Percentiles rank a stretch among this genome's conserved stretches.
phyloP scores from a whole-genome alignment of 495 filamentous ascomycete genomes.

The Penicillium arizonense region DNA sequence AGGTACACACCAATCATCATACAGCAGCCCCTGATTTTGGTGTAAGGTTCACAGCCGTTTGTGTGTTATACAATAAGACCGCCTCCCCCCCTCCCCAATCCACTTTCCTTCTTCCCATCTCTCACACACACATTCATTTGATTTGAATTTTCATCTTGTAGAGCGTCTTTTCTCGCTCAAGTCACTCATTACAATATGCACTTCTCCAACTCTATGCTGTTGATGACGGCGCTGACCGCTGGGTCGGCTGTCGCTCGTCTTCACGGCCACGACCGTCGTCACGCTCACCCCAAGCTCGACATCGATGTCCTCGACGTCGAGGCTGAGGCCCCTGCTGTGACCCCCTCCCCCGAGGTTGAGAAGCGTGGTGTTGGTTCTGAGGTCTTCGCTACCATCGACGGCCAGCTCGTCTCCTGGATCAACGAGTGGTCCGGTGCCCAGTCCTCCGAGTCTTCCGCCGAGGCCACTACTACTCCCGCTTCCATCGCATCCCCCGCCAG shows the following conservation, averaged over 20 bases:
- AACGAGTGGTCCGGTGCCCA: slow-evolving; percentile 57
- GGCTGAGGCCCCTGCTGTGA: slow-evolving; percentile 36
- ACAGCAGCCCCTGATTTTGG: slow-evolving; percentile 9
- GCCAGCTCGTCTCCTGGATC: slow-evolving; percentile 58
- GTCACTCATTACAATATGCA: slow-evolving; percentile 34
- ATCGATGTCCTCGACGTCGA: slow-evolving; percentile 33
- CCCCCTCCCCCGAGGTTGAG: slow-evolving; percentile 52
- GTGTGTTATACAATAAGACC: slow-evolving; percentile 6
- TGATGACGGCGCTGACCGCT: slow-evolving; percentile 42
- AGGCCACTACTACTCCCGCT: slow-evolving; percentile 16
- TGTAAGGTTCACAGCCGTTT: not conserved
- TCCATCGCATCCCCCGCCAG: slow-evolving; percentile 18
- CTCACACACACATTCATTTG: slow-evolving; percentile 27
- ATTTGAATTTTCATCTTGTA: slow-evolving; percentile 10
- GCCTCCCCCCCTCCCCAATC: slow-evolving; percentile 15
- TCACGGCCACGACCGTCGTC: slow-evolving; percentile 49
- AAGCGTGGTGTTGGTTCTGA: slow-evolving; percentile 44
- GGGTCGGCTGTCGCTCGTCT: slow-evolving; percentile 40
- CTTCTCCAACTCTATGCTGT: slow-evolving; percentile 40
- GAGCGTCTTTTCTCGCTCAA: slow-evolving; percentile 29
- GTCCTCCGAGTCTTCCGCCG: slow-evolving; percentile 21
- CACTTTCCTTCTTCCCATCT: slow-evolving; percentile 16
- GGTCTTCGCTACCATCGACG: slow-evolving; percentile 63
- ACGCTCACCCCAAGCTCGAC: slow-evolving; percentile 26
- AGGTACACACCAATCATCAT: slow-evolving; percentile 7